phyloP scores from a whole-genome alignment of 176 grass and related monocot species.

The Oryza glumipatula region DNA sequence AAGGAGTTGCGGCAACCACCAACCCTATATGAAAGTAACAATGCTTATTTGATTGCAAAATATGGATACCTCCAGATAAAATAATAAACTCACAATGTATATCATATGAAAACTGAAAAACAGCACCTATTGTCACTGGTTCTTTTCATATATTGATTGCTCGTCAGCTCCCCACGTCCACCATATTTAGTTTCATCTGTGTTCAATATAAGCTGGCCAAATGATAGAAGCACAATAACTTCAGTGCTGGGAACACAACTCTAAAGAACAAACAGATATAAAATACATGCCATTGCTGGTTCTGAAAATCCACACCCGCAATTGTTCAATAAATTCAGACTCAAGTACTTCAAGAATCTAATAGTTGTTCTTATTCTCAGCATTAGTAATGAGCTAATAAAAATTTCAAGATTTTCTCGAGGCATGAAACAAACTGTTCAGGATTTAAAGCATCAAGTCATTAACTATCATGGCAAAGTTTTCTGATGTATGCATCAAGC shows the following conservation, averaged over 20 bases:
- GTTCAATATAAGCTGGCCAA: slow-evolving; percentile 72
- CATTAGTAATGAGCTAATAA: neutral
- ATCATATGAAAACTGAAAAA: slow-evolving; percentile 36
- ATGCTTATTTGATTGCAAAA: neutral
- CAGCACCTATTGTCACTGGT: slow-evolving; percentile 73
- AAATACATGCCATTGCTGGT: slow-evolving; percentile 6
- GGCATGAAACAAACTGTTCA: neutral
- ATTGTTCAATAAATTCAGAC: neutral
- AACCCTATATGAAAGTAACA: slow-evolving; percentile 49
- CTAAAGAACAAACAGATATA: neutral
- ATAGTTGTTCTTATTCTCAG: slow-evolving; percentile 13
- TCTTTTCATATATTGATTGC: slow-evolving; percentile 60
- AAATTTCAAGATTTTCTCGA: neutral
- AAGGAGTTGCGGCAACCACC: slow-evolving; percentile 82
- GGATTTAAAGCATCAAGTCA: neutral
- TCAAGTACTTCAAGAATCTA: slow-evolving; percentile 22
- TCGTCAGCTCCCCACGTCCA: slow-evolving; percentile 65
- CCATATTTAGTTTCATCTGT: slow-evolving; percentile 89
- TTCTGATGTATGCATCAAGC: neutral
- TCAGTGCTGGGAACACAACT: neutral
- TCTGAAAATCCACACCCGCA: neutral
- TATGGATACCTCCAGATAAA: slow-evolving; percentile 20
- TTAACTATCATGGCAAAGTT: neutral
- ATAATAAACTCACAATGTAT: slow-evolving; percentile 7
- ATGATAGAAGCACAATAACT: neutral